A percentile compares a stretch with the other conserved stretches of the same genome.
Evolutionary conservation across 768 basidiomycete species (phyloP).

Genomic region (Kwoniella sp.): DNA sequence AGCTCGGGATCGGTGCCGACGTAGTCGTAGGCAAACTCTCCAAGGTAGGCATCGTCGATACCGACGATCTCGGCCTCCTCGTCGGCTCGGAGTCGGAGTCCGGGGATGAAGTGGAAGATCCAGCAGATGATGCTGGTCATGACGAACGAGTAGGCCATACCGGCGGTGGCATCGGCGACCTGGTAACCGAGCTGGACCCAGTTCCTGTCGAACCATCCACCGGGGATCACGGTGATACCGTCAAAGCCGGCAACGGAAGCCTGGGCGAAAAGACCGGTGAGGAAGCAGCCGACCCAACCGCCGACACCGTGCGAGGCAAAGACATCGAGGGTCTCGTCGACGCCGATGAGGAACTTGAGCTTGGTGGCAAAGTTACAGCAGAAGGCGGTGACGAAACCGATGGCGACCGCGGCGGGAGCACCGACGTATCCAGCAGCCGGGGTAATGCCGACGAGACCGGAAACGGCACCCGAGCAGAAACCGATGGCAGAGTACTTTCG

Average conservation of each 20-base stretch:
- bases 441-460: slow-evolving; percentile 79
- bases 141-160: slow-evolving; percentile 32
- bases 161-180: slow-evolving; percentile 48
- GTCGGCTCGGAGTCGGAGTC: slow-evolving; percentile 42
- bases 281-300: slow-evolving; percentile 57
- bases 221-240: slow-evolving; percentile 56
- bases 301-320: slow-evolving; percentile 88
- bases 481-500: slow-evolving; percentile 84
- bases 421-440: slow-evolving; percentile 79
- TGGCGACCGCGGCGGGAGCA: slow-evolving; percentile 60
- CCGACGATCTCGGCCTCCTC: slow-evolving; percentile 52
- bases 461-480: slow-evolving; percentile 85
- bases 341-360: slow-evolving; percentile 59
- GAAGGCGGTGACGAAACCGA: slow-evolving; percentile 68
- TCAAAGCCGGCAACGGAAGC: slow-evolving; percentile 63
- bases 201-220: slow-evolving; percentile 62
- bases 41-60: slow-evolving; percentile 63
- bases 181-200: slow-evolving; percentile 72
- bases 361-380: slow-evolving; percentile 81
- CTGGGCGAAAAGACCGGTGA: slow-evolving; percentile 73
- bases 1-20: slow-evolving; percentile 66
- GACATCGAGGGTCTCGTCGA: slow-evolving; percentile 87
- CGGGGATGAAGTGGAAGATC: slow-evolving; percentile 52
- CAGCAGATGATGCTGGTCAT: slow-evolving; percentile 47
- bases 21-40: slow-evolving; percentile 84